Percentiles rank a stretch among this genome's conserved stretches.
These are phyloP conservation scores for Colletotrichum falcatum DNA, from an alignment of 2,329 filamentous ascomycete genomes.

Conservation along the genomic window DNA sequence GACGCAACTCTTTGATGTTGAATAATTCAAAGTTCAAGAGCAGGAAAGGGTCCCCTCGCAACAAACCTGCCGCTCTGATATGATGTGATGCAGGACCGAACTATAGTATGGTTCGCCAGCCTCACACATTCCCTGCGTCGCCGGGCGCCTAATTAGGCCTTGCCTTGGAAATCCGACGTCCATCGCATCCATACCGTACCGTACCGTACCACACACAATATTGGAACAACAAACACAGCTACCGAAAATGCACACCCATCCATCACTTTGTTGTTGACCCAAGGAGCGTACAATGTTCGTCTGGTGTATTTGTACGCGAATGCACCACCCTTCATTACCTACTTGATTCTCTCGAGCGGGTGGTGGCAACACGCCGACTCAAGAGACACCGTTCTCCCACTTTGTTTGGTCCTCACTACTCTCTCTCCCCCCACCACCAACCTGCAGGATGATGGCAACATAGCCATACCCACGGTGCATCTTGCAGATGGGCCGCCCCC, in stretches of 20 bases:
- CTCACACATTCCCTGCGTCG: not conserved
- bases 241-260: not conserved
- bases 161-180: not conserved
- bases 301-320: not conserved
- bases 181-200: not conserved
- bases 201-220: not conserved
- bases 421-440: constrained; percentile 9
- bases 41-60: constrained; percentile 19
- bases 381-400: constrained; percentile 8
- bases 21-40: constrained; percentile 23
- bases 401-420: constrained; percentile 19
- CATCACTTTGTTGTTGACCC: not conserved
- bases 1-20: constrained; percentile 36
- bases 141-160: not conserved
- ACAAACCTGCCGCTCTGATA: constrained; percentile 16
- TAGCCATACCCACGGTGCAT: constrained; percentile 27
- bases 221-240: constrained; percentile 10
- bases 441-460: constrained; percentile 33
- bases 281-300: not conserved
- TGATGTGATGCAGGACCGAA: constrained; percentile 1
- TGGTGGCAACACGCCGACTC: constrained; percentile 22
- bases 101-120: not conserved
- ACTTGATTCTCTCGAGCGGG: not conserved
- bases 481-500: constrained; percentile 29
- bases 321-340: constrained; percentile 4